phyloP scores from a whole-genome alignment of 2,329 filamentous ascomycete species.

The Metarhizium rileyi region DNA sequence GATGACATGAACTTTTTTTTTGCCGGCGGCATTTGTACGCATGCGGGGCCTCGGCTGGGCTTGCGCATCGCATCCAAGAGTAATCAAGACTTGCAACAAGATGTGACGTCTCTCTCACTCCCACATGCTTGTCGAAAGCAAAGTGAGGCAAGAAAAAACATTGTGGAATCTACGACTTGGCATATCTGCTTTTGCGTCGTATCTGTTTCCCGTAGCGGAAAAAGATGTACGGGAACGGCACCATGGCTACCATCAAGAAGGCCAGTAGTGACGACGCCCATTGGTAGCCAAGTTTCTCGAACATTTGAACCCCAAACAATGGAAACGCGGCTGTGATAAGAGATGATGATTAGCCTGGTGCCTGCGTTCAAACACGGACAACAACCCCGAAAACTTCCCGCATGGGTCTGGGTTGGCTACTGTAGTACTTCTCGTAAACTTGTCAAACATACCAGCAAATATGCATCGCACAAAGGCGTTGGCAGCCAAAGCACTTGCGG shows the following conservation, averaged over 20 bases:
- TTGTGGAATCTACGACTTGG: constrained; percentile 19
- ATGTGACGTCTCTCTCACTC: too few species aligned
- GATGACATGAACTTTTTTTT: neutral
- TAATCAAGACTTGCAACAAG: neutral
- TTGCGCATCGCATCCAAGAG: neutral
- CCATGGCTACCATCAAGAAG: constrained; percentile 51
- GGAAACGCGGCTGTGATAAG: constrained; percentile 55
- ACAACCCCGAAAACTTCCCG: neutral
- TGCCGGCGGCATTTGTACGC: neutral
- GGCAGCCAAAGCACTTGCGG: constrained; percentile 69
- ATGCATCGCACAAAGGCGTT: constrained; percentile 70
- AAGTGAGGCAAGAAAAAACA: neutral
- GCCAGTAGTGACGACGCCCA: constrained; percentile 57
- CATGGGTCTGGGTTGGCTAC: neutral
- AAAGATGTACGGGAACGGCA: constrained; percentile 55
- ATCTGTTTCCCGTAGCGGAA: constrained; percentile 51
- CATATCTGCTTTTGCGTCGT: constrained; percentile 44
- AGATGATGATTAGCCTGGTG: constrained; percentile 9
- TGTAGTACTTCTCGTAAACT: constrained; percentile 1
- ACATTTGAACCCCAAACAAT: constrained; percentile 67
- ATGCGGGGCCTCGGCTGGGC: constrained; percentile 1
- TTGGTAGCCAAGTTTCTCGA: constrained; percentile 55
- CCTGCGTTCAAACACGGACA: neutral
- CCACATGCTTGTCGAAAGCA: neutral
- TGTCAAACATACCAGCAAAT: constrained; percentile 51